These are phyloP conservation scores for Aspergillus heteromorphus DNA, from an alignment of 495 filamentous ascomycete species.

Conservation along the genomic window DNA sequence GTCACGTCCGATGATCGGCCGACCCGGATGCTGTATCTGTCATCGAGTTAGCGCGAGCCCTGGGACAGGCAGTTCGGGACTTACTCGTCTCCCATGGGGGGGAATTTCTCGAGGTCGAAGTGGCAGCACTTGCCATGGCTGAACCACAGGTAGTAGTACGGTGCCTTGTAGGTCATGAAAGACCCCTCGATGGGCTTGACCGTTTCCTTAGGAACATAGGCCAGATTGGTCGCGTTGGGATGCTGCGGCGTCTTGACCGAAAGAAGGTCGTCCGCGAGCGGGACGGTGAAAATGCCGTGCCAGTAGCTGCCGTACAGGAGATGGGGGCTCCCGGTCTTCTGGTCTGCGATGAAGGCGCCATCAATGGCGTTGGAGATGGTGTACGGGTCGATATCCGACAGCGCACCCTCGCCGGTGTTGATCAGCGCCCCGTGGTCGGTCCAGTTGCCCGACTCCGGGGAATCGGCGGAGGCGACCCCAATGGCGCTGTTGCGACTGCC, in stretches of 20 bases:
- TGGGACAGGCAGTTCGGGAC: background rate
- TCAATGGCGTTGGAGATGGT: slow-evolving; percentile 70
- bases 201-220: slow-evolving; percentile 22
- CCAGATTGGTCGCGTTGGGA: slow-evolving; percentile 47
- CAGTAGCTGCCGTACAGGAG: slow-evolving; percentile 70
- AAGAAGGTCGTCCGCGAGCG: slow-evolving; percentile 44
- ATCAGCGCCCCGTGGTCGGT: slow-evolving; percentile 44
- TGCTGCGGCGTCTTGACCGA: slow-evolving; percentile 26
- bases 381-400: slow-evolving; percentile 45
- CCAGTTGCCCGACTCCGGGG: slow-evolving; percentile 54
- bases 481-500: slow-evolving; percentile 62
- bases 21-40: slow-evolving; percentile 38
- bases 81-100: slow-evolving; percentile 58
- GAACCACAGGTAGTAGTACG: slow-evolving; percentile 69
- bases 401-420: slow-evolving; percentile 26
- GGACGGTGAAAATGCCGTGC: slow-evolving; percentile 63
- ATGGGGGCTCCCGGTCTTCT: slow-evolving; percentile 40
- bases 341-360: slow-evolving; percentile 51
- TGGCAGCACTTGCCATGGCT: slow-evolving; percentile 64
- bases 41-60: background rate
- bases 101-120: slow-evolving; percentile 39
- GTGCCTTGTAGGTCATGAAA: slow-evolving; percentile 51
- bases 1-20: slow-evolving; percentile 31
- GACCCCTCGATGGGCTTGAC: slow-evolving; percentile 54
- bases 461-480: slow-evolving; percentile 61